Conservation (phyloP, 148 eudicot genomes). For the Silene uniflora region DNA sequence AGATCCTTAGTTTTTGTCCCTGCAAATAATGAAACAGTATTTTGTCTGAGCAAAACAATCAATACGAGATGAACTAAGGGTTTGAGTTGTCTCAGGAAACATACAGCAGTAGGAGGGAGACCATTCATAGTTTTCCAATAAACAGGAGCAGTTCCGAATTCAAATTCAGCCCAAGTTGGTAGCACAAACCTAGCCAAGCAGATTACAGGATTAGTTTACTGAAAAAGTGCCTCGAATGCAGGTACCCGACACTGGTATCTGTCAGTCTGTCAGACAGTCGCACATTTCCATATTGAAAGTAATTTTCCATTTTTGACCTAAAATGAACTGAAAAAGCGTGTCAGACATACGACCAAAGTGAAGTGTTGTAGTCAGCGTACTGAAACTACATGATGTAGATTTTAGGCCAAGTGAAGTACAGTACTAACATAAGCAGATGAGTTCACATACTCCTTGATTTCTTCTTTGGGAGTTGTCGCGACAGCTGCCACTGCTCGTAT, state of each 20-base stretch:
- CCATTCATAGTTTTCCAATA: slow-evolving; percentile 97
- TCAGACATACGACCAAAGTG: no score
- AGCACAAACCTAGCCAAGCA: slow-evolving; percentile 46
- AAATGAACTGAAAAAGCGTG: no score
- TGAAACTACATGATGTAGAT: no score
- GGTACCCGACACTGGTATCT: no score
- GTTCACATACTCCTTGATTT: slow-evolving; percentile 60
- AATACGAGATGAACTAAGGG: background rate
- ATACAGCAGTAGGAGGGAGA: slow-evolving; percentile 79
- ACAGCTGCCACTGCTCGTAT: slow-evolving; percentile 48
- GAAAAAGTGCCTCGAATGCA: no score
- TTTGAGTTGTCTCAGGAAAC: slow-evolving; percentile 4
- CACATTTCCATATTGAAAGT: no score
- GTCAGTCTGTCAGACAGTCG: background rate
- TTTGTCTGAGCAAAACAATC: background rate
- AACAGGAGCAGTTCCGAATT: slow-evolving; percentile 74
- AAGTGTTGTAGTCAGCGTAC: no score
- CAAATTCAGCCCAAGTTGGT: slow-evolving; percentile 89
- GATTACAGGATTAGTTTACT: background rate
- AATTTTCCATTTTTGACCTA: background rate
- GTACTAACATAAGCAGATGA: background rate
- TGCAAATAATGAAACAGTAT: slow-evolving; percentile 18
- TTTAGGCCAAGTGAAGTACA: no score
- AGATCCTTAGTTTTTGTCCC: slow-evolving; percentile 74
- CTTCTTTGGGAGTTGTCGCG: slow-evolving; percentile 42